Conservation (phyloP, 2,329 filamentous ascomycete species). For the Colletotrichum sansevieriae region DNA sequence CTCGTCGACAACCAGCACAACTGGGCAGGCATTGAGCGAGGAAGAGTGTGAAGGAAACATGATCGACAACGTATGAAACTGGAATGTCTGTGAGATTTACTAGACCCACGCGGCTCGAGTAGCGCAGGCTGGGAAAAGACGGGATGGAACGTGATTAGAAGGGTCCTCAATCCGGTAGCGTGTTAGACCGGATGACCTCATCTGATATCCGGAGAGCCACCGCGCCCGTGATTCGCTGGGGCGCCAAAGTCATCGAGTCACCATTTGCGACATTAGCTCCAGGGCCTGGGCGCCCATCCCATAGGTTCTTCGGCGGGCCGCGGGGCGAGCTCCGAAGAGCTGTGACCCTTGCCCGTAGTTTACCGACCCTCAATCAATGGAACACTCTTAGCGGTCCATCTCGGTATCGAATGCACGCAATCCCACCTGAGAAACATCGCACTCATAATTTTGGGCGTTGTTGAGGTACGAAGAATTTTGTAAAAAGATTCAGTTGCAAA, state of each 20-base stretch:
- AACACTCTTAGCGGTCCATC: too few species aligned
- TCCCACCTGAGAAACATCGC: not conserved
- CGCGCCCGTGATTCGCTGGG: not conserved
- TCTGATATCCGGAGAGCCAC: conserved; percentile 15
- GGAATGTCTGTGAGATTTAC: conserved; percentile 1
- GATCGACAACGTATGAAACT: not conserved
- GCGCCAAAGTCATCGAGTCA: conserved; percentile 38
- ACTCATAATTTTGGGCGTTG: too few species aligned
- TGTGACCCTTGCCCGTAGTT: not conserved
- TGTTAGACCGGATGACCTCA: conserved; percentile 13
- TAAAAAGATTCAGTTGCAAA: too few species aligned
- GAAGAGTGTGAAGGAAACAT: not conserved
- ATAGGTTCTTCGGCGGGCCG: not conserved
- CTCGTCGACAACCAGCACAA: not conserved
- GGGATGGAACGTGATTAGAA: conserved; percentile 9
- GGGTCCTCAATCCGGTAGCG: not conserved
- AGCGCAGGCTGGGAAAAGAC: conserved; percentile 3
- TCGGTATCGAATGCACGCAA: too few species aligned
- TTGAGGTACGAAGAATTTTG: too few species aligned
- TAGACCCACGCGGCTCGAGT: not conserved
- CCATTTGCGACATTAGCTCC: conserved; percentile 24
- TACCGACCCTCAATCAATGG: too few species aligned
- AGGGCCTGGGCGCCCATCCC: conserved; percentile 16
- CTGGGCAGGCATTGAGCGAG: not conserved
- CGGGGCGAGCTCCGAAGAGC: conserved; percentile 8